Evolutionary conservation across 805 yeast genomes (phyloP).

Genomic region (Teunomyces tritomae): DNA sequence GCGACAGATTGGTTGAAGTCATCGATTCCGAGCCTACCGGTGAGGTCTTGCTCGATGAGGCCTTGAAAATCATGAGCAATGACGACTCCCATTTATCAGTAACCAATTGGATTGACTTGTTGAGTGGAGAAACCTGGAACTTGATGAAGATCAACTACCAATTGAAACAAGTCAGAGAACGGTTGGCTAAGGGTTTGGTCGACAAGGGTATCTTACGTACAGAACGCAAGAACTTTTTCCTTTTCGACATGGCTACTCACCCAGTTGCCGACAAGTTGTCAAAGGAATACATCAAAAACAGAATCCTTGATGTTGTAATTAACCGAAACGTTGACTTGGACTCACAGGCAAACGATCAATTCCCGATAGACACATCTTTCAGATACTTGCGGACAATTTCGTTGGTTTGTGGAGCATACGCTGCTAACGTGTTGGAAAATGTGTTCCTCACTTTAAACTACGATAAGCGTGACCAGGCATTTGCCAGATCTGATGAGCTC

Average conservation of each 20-base stretch:
- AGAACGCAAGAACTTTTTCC: conserved; percentile 88
- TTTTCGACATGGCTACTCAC: conserved; percentile 98
- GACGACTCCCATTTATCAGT: conserved; percentile 79
- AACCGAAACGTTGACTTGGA: conserved; percentile 62
- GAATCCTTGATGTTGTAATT: conserved; percentile 69
- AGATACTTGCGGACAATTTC: conserved; percentile 75
- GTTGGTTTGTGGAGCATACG: conserved; percentile 84
- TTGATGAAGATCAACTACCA: conserved; percentile 91
- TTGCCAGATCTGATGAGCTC: conserved; percentile 90
- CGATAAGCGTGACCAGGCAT: conserved; percentile 89
- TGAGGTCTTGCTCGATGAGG: conserved; percentile 91
- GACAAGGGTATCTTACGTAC: conserved; percentile 96
- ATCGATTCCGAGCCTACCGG: conserved; percentile 86
- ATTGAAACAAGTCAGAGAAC: conserved; percentile 93
- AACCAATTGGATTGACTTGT: conserved; percentile 87
- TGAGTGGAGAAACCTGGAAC: conserved; percentile 97
- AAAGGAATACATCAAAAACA: conserved; percentile 73
- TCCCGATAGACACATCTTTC: conserved; percentile 67
- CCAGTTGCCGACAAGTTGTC: conserved; percentile 86
- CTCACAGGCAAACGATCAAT: conserved; percentile 50
- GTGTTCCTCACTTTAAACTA: conserved; percentile 72
- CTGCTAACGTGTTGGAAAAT: conserved; percentile 95
- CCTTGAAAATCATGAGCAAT: conserved; percentile 82
- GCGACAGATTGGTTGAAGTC: conserved; percentile 86
- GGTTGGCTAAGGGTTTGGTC: conserved; percentile 93